Evolutionary conservation across 1,139 yeast species (phyloP), one percentile per base, ranked within the genome.

Genomic region (Hansenula sp.): DNA sequence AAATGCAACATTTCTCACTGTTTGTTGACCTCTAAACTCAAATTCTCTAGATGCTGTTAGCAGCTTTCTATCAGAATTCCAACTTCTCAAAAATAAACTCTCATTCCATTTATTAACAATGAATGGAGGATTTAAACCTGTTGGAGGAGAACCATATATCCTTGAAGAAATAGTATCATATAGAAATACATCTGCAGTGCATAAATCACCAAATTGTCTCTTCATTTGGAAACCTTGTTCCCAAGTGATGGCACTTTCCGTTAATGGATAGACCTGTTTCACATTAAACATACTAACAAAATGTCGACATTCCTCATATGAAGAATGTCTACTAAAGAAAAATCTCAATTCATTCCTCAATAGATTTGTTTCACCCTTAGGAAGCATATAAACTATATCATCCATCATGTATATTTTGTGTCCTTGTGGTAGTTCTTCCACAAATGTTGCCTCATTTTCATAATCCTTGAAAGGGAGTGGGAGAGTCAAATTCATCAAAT

Each of bases 241-340:
- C 76, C 77, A 75, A 0, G 65, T 49, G 1, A 49, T 40, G 8
- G 41, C 44, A 0, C 69, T 62, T 28, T 66, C 69, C 6, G 64
- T 65, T 41, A 71, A 67, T 0, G 80, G 80, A 44, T 64, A 73
- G 0, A 76, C 77, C 34, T 71, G 71, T 12, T 45, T 52, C 0
- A 79, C 78, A 2, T 51, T 48, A 45, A 77, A 70, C 27, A 61
- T 30, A 10, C 56, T 44, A 0, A 75, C 53, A 12, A 79, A 64
- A 3, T 62, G 47, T n/a, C 60, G 44, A 10, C 68, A 57, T 49
- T 78, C 84, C 3, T 64, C 46, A 44, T 64, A 73, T 0, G 82
- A 75, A 1, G 82, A 75, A 47, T 79, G 84, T 25, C 83, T 57
- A 1, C 82, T 75, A 52, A 71, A 77, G 22, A 69, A 57, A 29